These are phyloP conservation scores for Trametes hirsuta DNA, from an alignment of 1,284 basidiomycete genomes.

Conservation along the genomic window DNA sequence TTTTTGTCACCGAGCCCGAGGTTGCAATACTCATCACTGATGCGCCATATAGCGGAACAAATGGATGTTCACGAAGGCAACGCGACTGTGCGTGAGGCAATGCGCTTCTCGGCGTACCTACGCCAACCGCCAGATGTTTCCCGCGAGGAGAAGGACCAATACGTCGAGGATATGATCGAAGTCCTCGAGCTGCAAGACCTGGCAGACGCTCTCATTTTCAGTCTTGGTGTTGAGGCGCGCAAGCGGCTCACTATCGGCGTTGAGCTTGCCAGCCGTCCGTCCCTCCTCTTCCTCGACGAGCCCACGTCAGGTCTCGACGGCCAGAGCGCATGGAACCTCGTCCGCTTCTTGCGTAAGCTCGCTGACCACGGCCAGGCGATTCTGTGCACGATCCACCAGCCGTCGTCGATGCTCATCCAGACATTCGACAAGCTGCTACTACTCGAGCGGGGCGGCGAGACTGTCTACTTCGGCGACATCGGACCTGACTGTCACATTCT, in stretches of 20 bases:
- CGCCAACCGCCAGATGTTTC: constrained; percentile 81
- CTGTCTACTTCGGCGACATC: constrained; percentile 81
- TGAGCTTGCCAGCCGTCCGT: constrained; percentile 84
- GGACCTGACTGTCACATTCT: constrained; percentile 66
- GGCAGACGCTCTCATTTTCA: constrained; percentile 65
- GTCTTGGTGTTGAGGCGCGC: constrained; percentile 75
- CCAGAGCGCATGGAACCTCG: constrained; percentile 83
- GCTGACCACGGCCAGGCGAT: constrained; percentile 87
- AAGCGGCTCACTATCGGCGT: constrained; percentile 91
- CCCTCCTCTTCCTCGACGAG: constrained; percentile 73
- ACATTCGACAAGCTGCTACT: constrained; percentile 78
- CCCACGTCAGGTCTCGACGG: constrained; percentile 64
- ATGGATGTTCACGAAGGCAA: constrained; percentile 90
- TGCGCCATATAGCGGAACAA: constrained; percentile 69
- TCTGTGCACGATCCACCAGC: constrained; percentile 80
- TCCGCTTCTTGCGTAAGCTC: constrained; percentile 83
- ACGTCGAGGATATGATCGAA: constrained; percentile 78
- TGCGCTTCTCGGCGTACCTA: constrained; percentile 88
- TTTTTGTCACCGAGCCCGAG: constrained; percentile 27
- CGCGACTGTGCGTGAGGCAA: constrained; percentile 86
- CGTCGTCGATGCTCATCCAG: constrained; percentile 66
- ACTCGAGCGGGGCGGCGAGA: constrained; percentile 68
- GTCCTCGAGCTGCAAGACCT: constrained; percentile 69
- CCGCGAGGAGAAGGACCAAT: constrained; percentile 80
- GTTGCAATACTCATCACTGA: constrained; percentile 31